Base-by-base conservation (phyloP, 1,284 basidiomycete species). In the Trichosporon coremiiforme region DNA sequence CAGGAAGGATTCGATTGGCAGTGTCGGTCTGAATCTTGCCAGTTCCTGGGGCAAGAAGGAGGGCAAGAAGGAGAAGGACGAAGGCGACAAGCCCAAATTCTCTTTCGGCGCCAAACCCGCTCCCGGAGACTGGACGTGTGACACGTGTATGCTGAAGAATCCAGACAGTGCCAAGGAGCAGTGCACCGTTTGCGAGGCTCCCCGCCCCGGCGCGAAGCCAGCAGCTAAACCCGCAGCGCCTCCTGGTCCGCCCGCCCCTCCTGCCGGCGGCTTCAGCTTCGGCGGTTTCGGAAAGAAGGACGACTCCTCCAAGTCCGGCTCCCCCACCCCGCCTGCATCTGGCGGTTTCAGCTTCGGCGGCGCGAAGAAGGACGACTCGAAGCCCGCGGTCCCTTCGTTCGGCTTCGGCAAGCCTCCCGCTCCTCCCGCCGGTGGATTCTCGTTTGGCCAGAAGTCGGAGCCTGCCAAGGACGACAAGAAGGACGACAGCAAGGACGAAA, bases 141-240 rank as follows among this genome's bases (percentile, higher is more conserved):
- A 79, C 2, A 71, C 77, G 9, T 89, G 88, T 67, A 82, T 80
- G 77, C 73, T 87, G 38, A 76, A 83, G 64, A 89, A 88, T 73
- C 80, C 85, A 6, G 83, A 80, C 13, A 79, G 75, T 17, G 86
- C 85, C 4, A 84, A 77, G 64, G 75, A 74, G 25, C 87, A 87
- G 76, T 90, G 89, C 75, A 83, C 81, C 79, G n/a, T n/a, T n/a
- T n/a, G n/a, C n/a, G n/a, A n/a, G n/a, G n/a, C n/a, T n/a, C n/a
- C n/a, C n/a, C n/a, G 83, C 29, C 79, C 70, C 13, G 67, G 70
- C 36, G 67, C 70, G 29, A 20, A 41, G 31, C 67, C 64, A 4
- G 62, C 66, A 5, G 33, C 69, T 35, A 64, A 69, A 45, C 20
- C 65, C 5, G 53, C 69, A 2, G 65, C 47, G 0, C 65, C 68